Evolutionary conservation across 2,329 filamentous ascomycete genomes (phyloP).

Genomic region (Periconia macrospinosa): DNA sequence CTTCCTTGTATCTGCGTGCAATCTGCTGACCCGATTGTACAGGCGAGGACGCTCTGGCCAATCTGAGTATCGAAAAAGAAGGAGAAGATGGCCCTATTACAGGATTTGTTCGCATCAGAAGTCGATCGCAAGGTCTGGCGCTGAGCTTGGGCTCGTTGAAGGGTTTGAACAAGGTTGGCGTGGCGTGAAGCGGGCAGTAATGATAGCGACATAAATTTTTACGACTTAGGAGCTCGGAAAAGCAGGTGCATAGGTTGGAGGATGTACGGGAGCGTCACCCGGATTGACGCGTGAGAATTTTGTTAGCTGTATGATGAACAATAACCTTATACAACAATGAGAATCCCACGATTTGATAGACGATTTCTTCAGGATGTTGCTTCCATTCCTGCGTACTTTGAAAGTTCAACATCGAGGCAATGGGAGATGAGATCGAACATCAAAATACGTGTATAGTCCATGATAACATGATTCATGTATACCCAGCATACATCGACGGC

Average conservation of each 20-base stretch:
- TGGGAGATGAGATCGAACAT: too few relatives aligned
- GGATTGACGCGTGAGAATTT: background rate
- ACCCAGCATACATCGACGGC: too few relatives aligned
- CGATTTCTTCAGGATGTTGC: background rate
- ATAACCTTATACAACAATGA: background rate
- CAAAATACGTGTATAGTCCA: too few relatives aligned
- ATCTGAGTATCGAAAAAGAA: conserved; percentile 97
- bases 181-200: conserved; percentile 11
- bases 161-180: conserved; percentile 68
- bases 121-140: conserved; percentile 91
- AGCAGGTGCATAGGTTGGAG: background rate
- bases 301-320: background rate
- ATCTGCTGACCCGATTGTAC: conserved; percentile 13
- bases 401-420: too few relatives aligned
- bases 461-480: too few relatives aligned
- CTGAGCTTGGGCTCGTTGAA: conserved; percentile 93
- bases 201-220: background rate
- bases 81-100: conserved; percentile 93
- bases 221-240: background rate
- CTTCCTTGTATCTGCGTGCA: background rate
- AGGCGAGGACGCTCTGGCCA: conserved; percentile 98
- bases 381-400: too few relatives aligned
- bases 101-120: conserved; percentile 96
- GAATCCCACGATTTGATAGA: background rate
- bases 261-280: background rate